Conservation (phyloP, 805 yeast species). For the Zygotorulaspora sp. region DNA sequence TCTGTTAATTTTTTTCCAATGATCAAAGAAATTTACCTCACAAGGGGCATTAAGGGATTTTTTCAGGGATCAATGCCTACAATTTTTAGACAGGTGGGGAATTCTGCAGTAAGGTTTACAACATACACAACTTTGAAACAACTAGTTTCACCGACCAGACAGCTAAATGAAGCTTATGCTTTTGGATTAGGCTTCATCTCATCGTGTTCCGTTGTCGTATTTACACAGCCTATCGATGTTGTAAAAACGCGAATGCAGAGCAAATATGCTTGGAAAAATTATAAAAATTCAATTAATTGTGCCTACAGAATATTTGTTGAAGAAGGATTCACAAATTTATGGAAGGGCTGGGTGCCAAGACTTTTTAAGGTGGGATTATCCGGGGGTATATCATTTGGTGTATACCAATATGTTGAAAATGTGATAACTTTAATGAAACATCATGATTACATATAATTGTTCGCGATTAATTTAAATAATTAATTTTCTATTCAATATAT, state of each 20-base stretch:
- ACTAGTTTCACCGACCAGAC: conserved; percentile 44
- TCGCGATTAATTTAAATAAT: neutral
- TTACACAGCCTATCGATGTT: conserved; percentile 87
- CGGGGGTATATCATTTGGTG: conserved; percentile 63
- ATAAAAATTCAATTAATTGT: conserved; percentile 59
- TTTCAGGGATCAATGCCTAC: conserved; percentile 84
- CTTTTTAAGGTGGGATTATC: conserved; percentile 64
- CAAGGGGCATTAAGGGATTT: conserved; percentile 74
- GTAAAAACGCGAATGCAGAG: conserved; percentile 84
- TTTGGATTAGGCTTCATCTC: conserved; percentile 54
- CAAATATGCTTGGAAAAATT: conserved; percentile 53
- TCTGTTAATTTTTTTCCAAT: conserved; percentile 50
- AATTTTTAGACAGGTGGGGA: conserved; percentile 67
- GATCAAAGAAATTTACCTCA: conserved; percentile 58
- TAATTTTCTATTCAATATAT: neutral
- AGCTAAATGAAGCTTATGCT: conserved; percentile 35
- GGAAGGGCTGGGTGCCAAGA: conserved; percentile 63
- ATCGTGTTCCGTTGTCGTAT: conserved; percentile 65
- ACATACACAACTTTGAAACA: conserved; percentile 77
- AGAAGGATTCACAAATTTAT: conserved; percentile 43
- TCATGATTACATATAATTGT: conserved; percentile 21
- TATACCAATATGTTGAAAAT: conserved; percentile 55
- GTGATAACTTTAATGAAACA: conserved; percentile 19
- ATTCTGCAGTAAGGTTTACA: conserved; percentile 79
- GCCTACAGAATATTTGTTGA: conserved; percentile 46